Base-by-base conservation (phyloP, 495 filamentous ascomycete species). In the Daldinia caldariorum region DNA sequence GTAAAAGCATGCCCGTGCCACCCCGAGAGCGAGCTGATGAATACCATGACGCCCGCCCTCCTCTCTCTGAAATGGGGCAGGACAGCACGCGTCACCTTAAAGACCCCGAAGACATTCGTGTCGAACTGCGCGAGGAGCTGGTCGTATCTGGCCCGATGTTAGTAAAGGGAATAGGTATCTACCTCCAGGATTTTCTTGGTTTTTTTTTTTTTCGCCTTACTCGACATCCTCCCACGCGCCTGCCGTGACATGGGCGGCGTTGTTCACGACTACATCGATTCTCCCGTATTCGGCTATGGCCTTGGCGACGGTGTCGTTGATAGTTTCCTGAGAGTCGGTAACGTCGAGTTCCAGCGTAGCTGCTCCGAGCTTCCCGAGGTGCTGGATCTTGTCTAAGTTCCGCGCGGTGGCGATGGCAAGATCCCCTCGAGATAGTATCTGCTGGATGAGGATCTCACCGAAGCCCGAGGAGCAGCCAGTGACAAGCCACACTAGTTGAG, bases 401-500 rank as follows among this genome's bases (percentile, higher is more conserved):
- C 86, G 84, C 3, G 81, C 80, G 0, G 82, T 83, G 4, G 85
- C 85, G 45, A 88, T 80, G 13, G 84, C 84, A 34, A 77, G 78
- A 71, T 86, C 83, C 3, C 85, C 85, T 7, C 80, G 79, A 20
- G 77, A 62, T 39, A 85, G 77, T 35, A 81, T 74, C 9, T 80
- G 77, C 14, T 75, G 72, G 16, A 79, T 79, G 12, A 84, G 76
- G 37, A 77, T 63, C 37, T 76, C 79, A 9, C 84, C 85, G 53
- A 88, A 81, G 12, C 86, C 84, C 12, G 80, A 82, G 45, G 78
- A 80, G 63, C 76, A 79, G 16, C 82, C 85, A 0, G 84, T 86
- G 50, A 87, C 80, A 50, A 86, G 76, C 80, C 82, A 86, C 37
- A 85, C 81, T 4, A 73, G 77, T 51, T 74, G 69, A 18, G 71